Evolutionary conservation across 495 filamentous ascomycete genomes (phyloP).

Genomic region (Sordaria brevicollis): DNA sequence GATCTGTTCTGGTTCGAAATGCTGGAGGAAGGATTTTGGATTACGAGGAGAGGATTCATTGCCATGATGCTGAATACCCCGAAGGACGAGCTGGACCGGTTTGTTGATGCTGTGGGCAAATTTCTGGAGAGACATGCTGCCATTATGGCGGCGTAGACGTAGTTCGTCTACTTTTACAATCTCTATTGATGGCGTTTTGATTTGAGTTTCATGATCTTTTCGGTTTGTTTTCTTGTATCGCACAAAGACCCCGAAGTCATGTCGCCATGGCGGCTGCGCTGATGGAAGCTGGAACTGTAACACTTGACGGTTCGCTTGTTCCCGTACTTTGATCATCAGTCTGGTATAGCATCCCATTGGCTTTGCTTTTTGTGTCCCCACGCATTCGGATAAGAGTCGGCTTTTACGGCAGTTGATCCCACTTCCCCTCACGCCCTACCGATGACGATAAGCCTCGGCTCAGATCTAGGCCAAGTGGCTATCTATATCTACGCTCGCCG

Average conservation of each 20-base stretch:
- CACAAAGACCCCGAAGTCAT: no score
- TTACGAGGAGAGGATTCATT: constrained; percentile 30
- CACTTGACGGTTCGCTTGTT: background rate
- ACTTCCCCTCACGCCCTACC: background rate
- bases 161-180: background rate
- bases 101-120: constrained; percentile 21
- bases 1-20: constrained; percentile 43
- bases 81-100: constrained; percentile 28
- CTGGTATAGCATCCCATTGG: background rate
- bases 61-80: constrained; percentile 33
- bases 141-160: constrained; percentile 9
- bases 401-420: background rate
- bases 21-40: constrained; percentile 38
- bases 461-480: background rate
- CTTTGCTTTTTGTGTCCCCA: background rate
- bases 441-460: background rate
- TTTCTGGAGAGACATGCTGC: constrained; percentile 14
- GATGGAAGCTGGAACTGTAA: background rate
- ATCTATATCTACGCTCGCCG: background rate
- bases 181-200: background rate
- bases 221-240: background rate
- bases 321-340: background rate
- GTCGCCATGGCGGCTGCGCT: background rate
- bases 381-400: background rate
- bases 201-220: background rate